These are phyloP conservation scores for Akanthomyces muscarius DNA, from an alignment of 2,329 filamentous ascomycete genomes.

Conservation along the genomic window DNA sequence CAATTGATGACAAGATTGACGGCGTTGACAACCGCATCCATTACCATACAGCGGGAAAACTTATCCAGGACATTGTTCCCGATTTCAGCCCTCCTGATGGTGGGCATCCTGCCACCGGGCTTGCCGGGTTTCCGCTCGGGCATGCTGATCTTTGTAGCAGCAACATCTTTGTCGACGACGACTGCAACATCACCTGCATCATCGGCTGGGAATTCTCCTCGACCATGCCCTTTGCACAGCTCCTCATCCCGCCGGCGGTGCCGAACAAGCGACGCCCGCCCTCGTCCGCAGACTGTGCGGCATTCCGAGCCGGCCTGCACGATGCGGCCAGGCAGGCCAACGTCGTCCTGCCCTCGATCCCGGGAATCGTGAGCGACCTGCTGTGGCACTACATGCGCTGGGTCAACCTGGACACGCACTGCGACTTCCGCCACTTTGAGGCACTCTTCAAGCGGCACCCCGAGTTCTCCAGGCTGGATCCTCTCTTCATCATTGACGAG, in stretches of 20 bases:
- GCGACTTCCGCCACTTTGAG: constrained; percentile 1
- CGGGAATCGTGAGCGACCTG: not conserved
- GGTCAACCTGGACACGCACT: not conserved
- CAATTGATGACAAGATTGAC: constrained; percentile 4
- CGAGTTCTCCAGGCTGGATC: not conserved
- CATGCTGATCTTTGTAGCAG: constrained; percentile 31
- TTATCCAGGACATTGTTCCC: not conserved
- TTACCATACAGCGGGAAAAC: constrained; percentile 1
- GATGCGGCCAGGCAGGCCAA: not conserved
- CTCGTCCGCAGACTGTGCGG: not conserved
- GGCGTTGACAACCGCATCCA: constrained; percentile 4
- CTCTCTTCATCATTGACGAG: not conserved
- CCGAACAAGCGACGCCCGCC: not conserved
- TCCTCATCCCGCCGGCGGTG: not conserved
- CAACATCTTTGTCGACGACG: constrained; percentile 33
- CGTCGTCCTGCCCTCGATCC: not conserved
- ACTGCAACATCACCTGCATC: constrained; percentile 31
- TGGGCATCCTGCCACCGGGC: constrained; percentile 6
- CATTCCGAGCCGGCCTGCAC: not conserved
- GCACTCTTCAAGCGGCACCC: not conserved
- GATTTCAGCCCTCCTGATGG: not conserved
- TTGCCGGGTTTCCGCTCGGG: constrained; percentile 24
- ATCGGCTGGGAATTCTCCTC: constrained; percentile 32
- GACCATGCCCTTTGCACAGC: constrained; percentile 1
- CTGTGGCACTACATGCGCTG: constrained; percentile 9